Evolutionary conservation across 1,139 yeast species (phyloP), one percentile per base, ranked within the genome.

Genomic region (Kodamaea plutei): DNA sequence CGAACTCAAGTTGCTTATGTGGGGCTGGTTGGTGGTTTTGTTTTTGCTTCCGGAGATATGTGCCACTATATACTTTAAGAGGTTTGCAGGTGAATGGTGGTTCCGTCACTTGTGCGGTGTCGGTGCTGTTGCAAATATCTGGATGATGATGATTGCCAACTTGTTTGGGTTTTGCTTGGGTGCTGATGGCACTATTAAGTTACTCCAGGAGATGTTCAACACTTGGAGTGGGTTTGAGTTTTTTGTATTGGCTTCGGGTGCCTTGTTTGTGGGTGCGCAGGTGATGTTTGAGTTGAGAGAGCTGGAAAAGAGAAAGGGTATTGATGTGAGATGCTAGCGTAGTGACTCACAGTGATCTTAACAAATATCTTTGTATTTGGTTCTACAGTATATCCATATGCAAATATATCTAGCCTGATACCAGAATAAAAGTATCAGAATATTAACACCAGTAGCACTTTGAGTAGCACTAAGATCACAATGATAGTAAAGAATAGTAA

Each of bases 111-210:
- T 81, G 12, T 84, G 96, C 58, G 95, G 88, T 0, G 45, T 76
- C 6, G 99, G 98, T 1, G 96, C 91, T 2, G 94, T 88, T 14
- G 50, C 71, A 10, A 93, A 91, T 54, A 83, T 93, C 37, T 89
- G 96, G 96, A 74, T 89, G 83, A 91, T 93, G 98, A 89, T 93
- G 91, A 73, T 87, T 44, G 97, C 97, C 16, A 93, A 93, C 48
- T 61, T 93, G 33, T 88, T 84, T 48, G 99, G 99, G 0, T 93
- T 91, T 57, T 91, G 96, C 48, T 69, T 91, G 25, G 97, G 96
- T 5, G 65, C 79, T 26, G 96, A 87, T 41, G 98, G 98, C 1
- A 79, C 89, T 20, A 44, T 69, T 25, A 66, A 69, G 29, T 68
- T 91, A 47, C 58, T 91, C 15, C 51, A 58, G 18, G 88, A 82